Evolutionary conservation across 2,329 filamentous ascomycete species (phyloP), one percentile per base, ranked within the genome.

Genomic region (Ascochyta lentis): DNA sequence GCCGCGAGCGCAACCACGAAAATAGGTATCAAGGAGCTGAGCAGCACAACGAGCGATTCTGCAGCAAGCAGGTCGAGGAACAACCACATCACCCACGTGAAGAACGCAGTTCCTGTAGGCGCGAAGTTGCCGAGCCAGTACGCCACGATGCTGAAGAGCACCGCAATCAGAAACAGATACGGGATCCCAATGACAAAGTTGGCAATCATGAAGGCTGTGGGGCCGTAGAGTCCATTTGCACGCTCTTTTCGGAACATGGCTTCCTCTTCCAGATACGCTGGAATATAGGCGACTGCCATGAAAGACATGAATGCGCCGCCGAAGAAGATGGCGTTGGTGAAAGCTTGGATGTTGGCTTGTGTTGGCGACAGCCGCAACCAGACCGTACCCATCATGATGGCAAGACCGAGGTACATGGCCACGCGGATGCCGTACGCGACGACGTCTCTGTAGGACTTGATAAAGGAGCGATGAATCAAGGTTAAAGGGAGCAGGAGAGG

Each of bases 321-420:
- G 66, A 81, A 82, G 75, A 82, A 81, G 66, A 96, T 89, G 43
- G 90, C 89, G 71, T 96, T 96, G 74, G 87, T 91, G 66, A 91
- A 90, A 0, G 91, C 86, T 66, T 91, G 88, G 64, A 96, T 94
- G 55, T 89, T 89, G 52, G 82, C 79, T 70, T 96, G 91, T 0
- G 81, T 78, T 0, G 88, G 81, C 4, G 82, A 77, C 3, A 96
- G 80, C 6, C 91, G 86, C 13, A 96, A 78, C 88, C 90, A 96
- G 12, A 96, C 89, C 0, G 92, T 96, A 5, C 92, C 91, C 88
- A 94, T 92, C 84, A 95, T 88, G 64, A 95, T 85, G 1, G 91
- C 91, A 15, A 96, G 81, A 76, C 85, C 86, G 57, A 88, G 81
- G 74, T 96, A 95, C 91, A 96, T 96, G 37, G 84, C 88, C 38